Conservation (phyloP, 352 stramenopile genomes). For the Nothophytophthora sp. region DNA sequence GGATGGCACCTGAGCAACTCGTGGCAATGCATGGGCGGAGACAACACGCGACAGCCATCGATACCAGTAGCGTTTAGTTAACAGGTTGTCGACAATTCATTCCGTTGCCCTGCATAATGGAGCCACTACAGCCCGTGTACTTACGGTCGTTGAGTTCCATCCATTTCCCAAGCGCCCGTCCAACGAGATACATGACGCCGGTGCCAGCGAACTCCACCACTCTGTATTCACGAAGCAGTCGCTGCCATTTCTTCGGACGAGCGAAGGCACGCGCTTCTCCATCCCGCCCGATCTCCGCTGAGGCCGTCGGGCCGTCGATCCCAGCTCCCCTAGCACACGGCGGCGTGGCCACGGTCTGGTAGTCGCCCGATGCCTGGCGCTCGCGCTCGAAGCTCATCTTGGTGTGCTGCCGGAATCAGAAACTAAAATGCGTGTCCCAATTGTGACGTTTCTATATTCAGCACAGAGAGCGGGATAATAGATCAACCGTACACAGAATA, state of each 20-base stretch:
- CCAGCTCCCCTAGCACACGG: slow-evolving; percentile 15
- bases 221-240: slow-evolving; percentile 20
- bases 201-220: slow-evolving; percentile 31
- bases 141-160: slow-evolving; percentile 28
- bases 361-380: slow-evolving; percentile 4
- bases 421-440: no score
- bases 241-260: slow-evolving; percentile 13
- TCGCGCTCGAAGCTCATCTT: slow-evolving; percentile 11
- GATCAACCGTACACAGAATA: no score
- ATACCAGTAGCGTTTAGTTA: no score
- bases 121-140: no score
- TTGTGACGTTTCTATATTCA: no score
- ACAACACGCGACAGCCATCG: not conserved
- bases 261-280: not conserved
- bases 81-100: no score
- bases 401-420: no score
- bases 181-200: slow-evolving; percentile 23
- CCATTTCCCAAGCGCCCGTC: slow-evolving; percentile 18
- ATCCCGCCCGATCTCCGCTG: not conserved
- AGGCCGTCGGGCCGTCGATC: slow-evolving; percentile 17
- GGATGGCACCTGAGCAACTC: slow-evolving; percentile 33
- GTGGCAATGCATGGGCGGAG: not conserved
- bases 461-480: no score
- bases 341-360: slow-evolving; percentile 19
- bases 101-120: no score